Conservation (phyloP, 192 early-diverging fungal genomes). For the Coemansia sp. region DNA sequence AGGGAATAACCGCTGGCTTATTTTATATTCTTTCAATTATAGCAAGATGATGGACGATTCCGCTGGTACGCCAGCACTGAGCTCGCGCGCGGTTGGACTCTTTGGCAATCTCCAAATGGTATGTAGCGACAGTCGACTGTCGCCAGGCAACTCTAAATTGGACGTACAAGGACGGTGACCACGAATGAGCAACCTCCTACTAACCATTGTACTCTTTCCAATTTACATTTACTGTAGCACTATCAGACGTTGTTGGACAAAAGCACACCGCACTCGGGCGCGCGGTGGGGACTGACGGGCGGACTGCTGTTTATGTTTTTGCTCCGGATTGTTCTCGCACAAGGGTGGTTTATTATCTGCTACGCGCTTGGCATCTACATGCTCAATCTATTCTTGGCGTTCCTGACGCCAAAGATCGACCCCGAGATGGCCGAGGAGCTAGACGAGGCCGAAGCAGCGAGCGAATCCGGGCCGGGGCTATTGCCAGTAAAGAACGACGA, state of each 20-base stretch:
- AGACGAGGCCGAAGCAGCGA: slow-evolving; percentile 53
- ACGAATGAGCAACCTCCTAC: neutral
- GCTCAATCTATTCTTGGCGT: slow-evolving; percentile 92
- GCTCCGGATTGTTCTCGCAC: slow-evolving; percentile 74
- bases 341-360: slow-evolving; percentile 97
- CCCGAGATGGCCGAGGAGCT: slow-evolving; percentile 62
- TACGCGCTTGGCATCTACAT: slow-evolving; percentile 95
- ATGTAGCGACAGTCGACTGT: neutral
- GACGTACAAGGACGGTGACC: neutral
- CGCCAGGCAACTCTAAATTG: neutral
- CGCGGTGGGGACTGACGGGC: slow-evolving; percentile 77
- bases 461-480: slow-evolving; percentile 56
- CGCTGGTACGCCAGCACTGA: slow-evolving; percentile 44
- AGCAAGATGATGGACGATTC: slow-evolving; percentile 55
- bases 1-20: slow-evolving; percentile 1
- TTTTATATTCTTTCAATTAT: neutral
- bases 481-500: slow-evolving; percentile 88
- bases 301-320: slow-evolving; percentile 67
- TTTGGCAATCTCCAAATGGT: slow-evolving; percentile 36
- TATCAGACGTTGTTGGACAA: slow-evolving; percentile 82
- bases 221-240: slow-evolving; percentile 52
- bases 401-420: slow-evolving; percentile 96
- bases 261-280: slow-evolving; percentile 71
- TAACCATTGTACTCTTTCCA: slow-evolving; percentile 9
- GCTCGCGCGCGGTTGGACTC: slow-evolving; percentile 41